Evolutionary conservation across 2,329 filamentous ascomycete species (phyloP).

Genomic region (Colletotrichum scovillei): DNA sequence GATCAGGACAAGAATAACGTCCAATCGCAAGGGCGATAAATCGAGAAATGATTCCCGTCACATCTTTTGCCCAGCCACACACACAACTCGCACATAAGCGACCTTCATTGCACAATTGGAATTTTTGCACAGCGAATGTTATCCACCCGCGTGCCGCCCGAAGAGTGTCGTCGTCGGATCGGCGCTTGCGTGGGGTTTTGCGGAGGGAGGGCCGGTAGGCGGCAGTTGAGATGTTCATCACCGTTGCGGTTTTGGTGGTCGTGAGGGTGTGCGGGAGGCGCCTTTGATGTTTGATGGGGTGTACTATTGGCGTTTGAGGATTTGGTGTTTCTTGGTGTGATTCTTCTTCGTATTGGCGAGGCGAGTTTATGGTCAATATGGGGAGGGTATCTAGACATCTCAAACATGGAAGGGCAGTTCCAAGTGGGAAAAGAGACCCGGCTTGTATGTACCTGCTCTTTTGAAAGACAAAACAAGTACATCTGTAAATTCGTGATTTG

Average conservation of each 20-base stretch:
- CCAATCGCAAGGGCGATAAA: background rate
- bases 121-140: conserved; percentile 23
- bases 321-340: background rate
- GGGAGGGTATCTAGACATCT: background rate
- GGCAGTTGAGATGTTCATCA: background rate
- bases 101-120: background rate
- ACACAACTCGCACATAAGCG: background rate
- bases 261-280: conserved; percentile 7
- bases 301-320: background rate
- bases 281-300: background rate
- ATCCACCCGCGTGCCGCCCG: conserved; percentile 11
- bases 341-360: background rate
- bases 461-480: too few species aligned
- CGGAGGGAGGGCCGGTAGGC: background rate
- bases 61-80: background rate
- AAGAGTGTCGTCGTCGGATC: background rate
- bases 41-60: background rate
- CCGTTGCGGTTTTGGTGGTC: background rate
- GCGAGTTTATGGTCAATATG: background rate
- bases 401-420: background rate
- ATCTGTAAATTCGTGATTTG: too few species aligned
- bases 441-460: too few species aligned
- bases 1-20: background rate
- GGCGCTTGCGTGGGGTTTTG: conserved; percentile 4
- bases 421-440: background rate